phyloP scores from a whole-genome alignment of 345 rosid genomes.

The Citrus reticulata region DNA sequence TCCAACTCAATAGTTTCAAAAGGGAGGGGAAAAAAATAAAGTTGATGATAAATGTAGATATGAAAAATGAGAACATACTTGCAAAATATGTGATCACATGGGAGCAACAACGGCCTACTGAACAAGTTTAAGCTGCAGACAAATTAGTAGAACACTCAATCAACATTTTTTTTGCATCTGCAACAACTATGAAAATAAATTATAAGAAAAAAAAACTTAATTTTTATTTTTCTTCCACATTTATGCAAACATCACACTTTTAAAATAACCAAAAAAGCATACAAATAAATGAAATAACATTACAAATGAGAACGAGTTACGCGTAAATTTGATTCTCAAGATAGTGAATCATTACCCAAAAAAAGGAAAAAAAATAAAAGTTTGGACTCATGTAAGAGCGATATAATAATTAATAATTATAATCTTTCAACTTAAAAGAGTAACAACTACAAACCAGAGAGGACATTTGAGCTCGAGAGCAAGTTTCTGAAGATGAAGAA shows the following conservation, averaged over 20 bases:
- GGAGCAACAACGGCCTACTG: conserved; percentile 58
- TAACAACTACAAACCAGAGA: conserved; percentile 52
- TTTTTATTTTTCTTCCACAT: background rate
- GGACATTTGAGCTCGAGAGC: conserved; percentile 89
- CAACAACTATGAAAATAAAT: background rate
- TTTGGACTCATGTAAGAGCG: no score
- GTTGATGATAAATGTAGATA: background rate
- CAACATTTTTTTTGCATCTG: background rate
- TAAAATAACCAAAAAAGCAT: background rate
- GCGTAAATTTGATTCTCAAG: background rate
- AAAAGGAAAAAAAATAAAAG: background rate
- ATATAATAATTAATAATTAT: background rate
- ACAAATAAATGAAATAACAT: background rate
- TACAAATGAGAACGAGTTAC: background rate
- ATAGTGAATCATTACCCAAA: background rate
- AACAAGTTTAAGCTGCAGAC: conserved; percentile 57
- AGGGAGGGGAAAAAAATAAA: background rate
- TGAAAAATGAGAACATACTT: conserved; percentile 28
- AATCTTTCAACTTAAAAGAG: background rate
- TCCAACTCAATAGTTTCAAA: background rate
- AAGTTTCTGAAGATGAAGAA: conserved; percentile 75
- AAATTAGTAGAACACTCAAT: background rate
- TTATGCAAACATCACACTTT: background rate
- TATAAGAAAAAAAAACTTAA: background rate
- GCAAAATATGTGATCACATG: conserved; percentile 87